Conservation (phyloP, 441 rosid genomes). For the Bruguiera hainesii region DNA sequence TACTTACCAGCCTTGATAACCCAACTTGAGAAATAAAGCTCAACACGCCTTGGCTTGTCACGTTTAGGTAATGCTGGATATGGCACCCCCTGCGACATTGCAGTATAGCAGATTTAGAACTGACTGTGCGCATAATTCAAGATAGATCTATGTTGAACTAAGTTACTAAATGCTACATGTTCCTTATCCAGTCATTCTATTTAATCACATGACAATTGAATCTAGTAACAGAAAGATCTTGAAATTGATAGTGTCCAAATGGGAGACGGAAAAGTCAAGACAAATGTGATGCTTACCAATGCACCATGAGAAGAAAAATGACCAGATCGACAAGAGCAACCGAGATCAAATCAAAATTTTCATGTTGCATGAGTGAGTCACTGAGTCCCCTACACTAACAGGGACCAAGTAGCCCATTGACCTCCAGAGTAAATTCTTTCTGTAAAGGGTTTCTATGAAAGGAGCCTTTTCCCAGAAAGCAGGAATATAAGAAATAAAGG, state of each 20-base stretch:
- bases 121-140: not conserved
- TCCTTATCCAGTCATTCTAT: not conserved
- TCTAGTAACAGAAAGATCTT: not conserved
- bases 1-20: slow-evolving; percentile 67
- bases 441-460: not conserved
- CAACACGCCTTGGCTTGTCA: slow-evolving; percentile 95
- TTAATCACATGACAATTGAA: not conserved
- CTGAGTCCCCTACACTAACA: not conserved
- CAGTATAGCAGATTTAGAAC: slow-evolving; percentile 14
- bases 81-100: slow-evolving; percentile 59
- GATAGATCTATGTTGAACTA: not conserved
- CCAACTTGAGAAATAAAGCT: slow-evolving; percentile 94
- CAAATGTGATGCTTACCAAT: not conserved
- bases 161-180: not conserved
- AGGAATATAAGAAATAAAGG: not conserved
- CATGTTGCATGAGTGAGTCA: not conserved
- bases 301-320: not conserved
- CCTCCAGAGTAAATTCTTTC: not conserved
- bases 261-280: not conserved
- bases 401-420: not conserved
- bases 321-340: not conserved
- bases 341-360: not conserved
- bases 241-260: not conserved
- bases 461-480: not conserved
- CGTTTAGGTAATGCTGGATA: slow-evolving; percentile 53